Evolutionary conservation across 2,329 filamentous ascomycete species (phyloP), one percentile per base, ranked within the genome.

Genomic region (Huntiella bhutanensis): DNA sequence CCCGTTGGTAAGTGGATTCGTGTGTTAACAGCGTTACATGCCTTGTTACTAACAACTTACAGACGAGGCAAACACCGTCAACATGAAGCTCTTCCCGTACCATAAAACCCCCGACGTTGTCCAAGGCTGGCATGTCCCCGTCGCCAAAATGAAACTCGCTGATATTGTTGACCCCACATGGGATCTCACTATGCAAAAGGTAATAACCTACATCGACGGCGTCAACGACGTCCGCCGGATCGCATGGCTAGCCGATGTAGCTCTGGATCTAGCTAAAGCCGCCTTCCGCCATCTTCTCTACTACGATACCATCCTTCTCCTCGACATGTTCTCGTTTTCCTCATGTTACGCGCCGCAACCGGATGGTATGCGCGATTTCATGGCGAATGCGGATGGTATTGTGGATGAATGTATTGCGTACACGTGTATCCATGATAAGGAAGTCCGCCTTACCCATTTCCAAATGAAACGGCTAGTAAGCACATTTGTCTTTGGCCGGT

Each of bases 321-420:
- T 96, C 8, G 91, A 98, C 62, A 82, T 95, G 55, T 96, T 96
- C 67, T 86, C 91, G 59, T 98, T 96, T 59, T 71, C 78, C 32
- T 84, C 83, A 37, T 88, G 92, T 55, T 98, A 98, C 58, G 86
- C 87, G 0, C 79, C 80, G 0, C 84, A 74, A 1, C 70, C 77
- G 0, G 44, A 49, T 15, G 79, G 82, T 34, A 80, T 98, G 49
- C 75, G 80, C 51, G 73, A 79, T 51, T 93, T 98, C 55, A 70
- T 91, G 32, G 69, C 73, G 37, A 84, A 95, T 56, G 67, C 72
- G 36, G 75, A 75, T 48, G 77, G 67, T 42, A 69, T 93, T 63
- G 79, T 92, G 49, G 81, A 85, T 53, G 91, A 98, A 64, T 96
- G 91, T 56, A 77, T 79, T 5, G 73, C 77, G 43, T 96, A 96